phyloP scores from a whole-genome alignment of 2,329 filamentous ascomycete species.

The Phialemoniopsis sp. region DNA sequence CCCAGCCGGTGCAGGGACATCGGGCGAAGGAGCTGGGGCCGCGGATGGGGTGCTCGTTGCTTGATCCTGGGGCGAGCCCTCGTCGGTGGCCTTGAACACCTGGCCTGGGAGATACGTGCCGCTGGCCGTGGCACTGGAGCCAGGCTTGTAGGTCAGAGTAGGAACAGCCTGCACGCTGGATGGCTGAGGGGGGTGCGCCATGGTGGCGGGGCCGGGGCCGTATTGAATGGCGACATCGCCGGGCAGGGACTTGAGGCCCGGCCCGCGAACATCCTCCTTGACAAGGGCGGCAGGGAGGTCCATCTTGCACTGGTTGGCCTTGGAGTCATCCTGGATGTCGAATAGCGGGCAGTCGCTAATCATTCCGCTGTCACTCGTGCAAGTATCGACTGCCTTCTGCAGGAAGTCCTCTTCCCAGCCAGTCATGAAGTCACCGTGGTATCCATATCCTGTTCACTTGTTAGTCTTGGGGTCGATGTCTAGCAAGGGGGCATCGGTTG shows the following conservation, averaged over 20 bases:
- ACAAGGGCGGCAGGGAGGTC: constrained; percentile 48
- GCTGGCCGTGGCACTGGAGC: constrained; percentile 21
- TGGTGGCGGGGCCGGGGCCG: constrained; percentile 18
- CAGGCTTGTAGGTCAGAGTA: constrained; percentile 30
- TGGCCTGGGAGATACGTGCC: constrained; percentile 32
- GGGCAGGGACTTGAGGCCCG: constrained; percentile 54
- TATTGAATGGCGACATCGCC: constrained; percentile 51
- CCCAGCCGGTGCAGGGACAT: background rate
- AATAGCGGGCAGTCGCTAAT: constrained; percentile 76
- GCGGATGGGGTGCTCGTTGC: too few species aligned
- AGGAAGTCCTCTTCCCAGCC: constrained; percentile 71
- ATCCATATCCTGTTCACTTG: constrained; percentile 56
- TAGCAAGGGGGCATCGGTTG: background rate
- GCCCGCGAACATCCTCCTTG: constrained; percentile 55
- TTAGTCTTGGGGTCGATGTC: constrained; percentile 9
- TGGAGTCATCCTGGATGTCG: constrained; percentile 55
- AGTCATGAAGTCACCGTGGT: constrained; percentile 76
- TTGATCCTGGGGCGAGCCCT: constrained; percentile 3
- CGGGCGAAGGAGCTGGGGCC: background rate
- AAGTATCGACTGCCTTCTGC: constrained; percentile 67
- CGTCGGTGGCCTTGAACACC: constrained; percentile 23
- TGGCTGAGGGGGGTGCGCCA: constrained; percentile 9
- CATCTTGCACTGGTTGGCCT: constrained; percentile 58
- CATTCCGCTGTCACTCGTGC: constrained; percentile 66
- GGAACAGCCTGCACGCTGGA: constrained; percentile 16